phyloP scores from a whole-genome alignment of 768 basidiomycete genomes.

The Hemileccinum impolitum region DNA sequence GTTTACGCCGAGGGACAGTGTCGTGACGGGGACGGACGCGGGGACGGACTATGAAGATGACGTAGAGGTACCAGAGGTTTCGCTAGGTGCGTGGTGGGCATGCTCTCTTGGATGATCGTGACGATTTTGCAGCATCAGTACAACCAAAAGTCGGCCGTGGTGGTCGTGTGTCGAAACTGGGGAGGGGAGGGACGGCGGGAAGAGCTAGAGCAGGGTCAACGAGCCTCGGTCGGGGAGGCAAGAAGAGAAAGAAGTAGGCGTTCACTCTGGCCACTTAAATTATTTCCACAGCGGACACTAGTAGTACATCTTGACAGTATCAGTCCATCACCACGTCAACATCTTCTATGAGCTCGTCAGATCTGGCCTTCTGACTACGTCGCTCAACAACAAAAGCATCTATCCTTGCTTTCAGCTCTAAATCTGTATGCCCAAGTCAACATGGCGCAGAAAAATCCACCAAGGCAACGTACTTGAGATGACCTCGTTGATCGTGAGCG shows the following conservation, averaged over 20 bases:
- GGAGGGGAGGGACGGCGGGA: conserved; percentile 22
- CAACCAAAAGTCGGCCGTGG: conserved; percentile 24
- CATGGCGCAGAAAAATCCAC: not conserved
- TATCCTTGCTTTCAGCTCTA: conserved; percentile 72
- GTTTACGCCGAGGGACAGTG: conserved; percentile 62
- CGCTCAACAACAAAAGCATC: conserved; percentile 65
- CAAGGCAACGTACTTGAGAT: conserved; percentile 56
- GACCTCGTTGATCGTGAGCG: conserved; percentile 77
- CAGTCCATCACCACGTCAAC: conserved; percentile 30
- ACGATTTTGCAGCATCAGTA: conserved; percentile 16
- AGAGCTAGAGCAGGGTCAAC: conserved; percentile 27
- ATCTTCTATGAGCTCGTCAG: conserved; percentile 22
- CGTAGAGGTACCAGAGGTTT: conserved; percentile 57
- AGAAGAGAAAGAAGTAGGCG: conserved; percentile 33
- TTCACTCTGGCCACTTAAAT: conserved; percentile 1
- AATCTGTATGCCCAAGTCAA: conserved; percentile 39
- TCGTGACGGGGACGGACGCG: conserved; percentile 66
- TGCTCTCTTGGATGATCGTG: conserved; percentile 6
- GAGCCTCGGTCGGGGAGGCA: conserved; percentile 19
- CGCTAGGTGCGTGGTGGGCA: conserved; percentile 46
- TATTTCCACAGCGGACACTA: conserved; percentile 8
- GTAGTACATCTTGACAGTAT: conserved; percentile 6
- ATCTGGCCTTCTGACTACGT: conserved; percentile 34
- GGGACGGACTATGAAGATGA: conserved; percentile 75
- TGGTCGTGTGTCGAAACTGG: conserved; percentile 24